Percentiles rank a stretch among this genome's conserved stretches.
Evolutionary conservation across 495 filamentous ascomycete species (phyloP).

Genomic region (Astrocystis sublimbata): DNA sequence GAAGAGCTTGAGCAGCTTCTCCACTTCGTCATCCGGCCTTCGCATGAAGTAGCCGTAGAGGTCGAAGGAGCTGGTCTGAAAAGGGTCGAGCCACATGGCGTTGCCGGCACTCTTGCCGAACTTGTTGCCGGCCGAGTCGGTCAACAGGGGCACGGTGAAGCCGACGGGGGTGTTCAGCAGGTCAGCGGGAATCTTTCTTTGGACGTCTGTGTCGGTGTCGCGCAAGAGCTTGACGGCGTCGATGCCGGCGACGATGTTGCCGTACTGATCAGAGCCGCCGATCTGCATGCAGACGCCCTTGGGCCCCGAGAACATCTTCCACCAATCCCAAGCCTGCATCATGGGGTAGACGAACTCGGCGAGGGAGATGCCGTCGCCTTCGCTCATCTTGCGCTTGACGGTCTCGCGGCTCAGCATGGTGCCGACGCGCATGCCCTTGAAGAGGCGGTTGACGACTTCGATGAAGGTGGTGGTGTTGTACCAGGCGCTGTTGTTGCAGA

Average conservation of each 20-base stretch:
- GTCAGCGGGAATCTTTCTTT: conserved; percentile 27
- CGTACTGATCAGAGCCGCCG: conserved; percentile 93
- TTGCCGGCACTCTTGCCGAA: conserved; percentile 96
- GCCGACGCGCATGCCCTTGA: conserved; percentile 70
- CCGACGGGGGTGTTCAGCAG: conserved; percentile 60
- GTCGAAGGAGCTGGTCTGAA: conserved; percentile 78
- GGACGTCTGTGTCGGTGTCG: conserved; percentile 51
- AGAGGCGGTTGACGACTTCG: conserved; percentile 72
- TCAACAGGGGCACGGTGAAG: conserved; percentile 87
- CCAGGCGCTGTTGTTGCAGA: conserved; percentile 83
- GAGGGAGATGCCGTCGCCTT: conserved; percentile 88
- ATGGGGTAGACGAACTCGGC: conserved; percentile 92
- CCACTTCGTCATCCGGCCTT: conserved; percentile 77
- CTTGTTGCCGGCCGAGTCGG: conserved; percentile 80
- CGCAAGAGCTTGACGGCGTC: conserved; percentile 74
- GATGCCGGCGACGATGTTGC: conserved; percentile 91
- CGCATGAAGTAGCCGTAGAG: conserved; percentile 86
- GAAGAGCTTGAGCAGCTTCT: conserved; percentile 81
- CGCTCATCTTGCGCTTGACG: conserved; percentile 77
- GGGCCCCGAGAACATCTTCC: conserved; percentile 63
- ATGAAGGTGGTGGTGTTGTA: conserved; percentile 66
- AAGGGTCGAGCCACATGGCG: conserved; percentile 86
- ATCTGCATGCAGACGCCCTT: conserved; percentile 77
- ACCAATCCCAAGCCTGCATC: conserved; percentile 98
- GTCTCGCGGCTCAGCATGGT: conserved; percentile 89